These are phyloP conservation scores for Citrus mangshanensis DNA, from an alignment of 345 rosid species.

Conservation along the genomic window DNA sequence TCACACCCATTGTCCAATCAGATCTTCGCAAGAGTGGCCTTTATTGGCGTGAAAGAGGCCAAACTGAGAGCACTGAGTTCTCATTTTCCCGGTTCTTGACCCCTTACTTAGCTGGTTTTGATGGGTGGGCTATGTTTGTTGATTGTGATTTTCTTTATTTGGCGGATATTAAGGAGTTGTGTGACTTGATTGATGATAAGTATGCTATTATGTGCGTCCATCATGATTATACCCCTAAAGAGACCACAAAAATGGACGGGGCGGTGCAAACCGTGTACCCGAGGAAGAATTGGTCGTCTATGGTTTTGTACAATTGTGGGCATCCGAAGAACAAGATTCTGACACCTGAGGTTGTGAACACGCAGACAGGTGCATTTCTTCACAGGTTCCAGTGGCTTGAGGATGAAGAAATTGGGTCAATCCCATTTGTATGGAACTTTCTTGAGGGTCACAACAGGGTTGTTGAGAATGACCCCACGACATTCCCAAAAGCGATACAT, in stretches of 20 bases:
- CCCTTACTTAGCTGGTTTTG: conserved; percentile 64
- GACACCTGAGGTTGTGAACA: conserved; percentile 68
- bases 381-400: conserved; percentile 98
- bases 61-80: conserved; percentile 97
- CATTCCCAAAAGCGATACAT: conserved; percentile 79
- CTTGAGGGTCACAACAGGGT: conserved; percentile 93
- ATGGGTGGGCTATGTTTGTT: conserved; percentile 98
- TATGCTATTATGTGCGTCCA: conserved; percentile 95
- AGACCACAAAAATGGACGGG: conserved; percentile 96
- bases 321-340: conserved; percentile 83
- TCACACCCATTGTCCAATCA: conserved; percentile 75
- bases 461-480: conserved; percentile 54
- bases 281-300: conserved; percentile 98
- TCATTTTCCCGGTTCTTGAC: conserved; percentile 89
- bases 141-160: conserved; percentile 95
- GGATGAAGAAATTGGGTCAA: conserved; percentile 80
- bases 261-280: conserved; percentile 92
- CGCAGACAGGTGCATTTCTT: conserved; percentile 77
- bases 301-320: conserved; percentile 93
- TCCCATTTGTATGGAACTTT: conserved; percentile 90
- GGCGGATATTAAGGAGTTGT: conserved; percentile 71
- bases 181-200: conserved; percentile 76
- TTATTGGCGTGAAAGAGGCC: conserved; percentile 78
- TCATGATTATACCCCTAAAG: conserved; percentile 88
- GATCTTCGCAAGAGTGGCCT: conserved; percentile 68